Percentiles rank a stretch among this genome's conserved stretches.
Evolutionary conservation across 305 asterid species (phyloP).

Genomic region (Nicotiana rustica): DNA sequence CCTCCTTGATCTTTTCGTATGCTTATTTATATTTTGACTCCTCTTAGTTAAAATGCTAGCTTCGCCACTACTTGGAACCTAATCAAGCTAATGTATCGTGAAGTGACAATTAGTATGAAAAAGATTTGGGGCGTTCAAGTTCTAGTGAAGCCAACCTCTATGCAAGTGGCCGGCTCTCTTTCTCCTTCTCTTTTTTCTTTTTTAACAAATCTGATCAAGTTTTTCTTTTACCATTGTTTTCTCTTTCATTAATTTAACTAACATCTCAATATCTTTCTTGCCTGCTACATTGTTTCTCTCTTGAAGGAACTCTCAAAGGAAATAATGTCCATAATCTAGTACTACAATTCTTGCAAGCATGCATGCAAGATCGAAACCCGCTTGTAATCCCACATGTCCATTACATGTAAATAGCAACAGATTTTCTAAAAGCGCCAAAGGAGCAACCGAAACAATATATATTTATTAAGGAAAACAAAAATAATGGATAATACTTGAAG

Average conservation of each 20-base stretch:
- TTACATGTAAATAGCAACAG: slow-evolving; percentile 15
- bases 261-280: not conserved
- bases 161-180: not conserved
- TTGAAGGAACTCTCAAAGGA: not conserved
- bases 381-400: not conserved
- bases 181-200: not conserved
- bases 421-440: not conserved
- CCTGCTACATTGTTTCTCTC: too few species aligned
- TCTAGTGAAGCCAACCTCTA: not conserved
- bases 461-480: not conserved
- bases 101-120: not conserved
- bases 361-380: slow-evolving; percentile 15
- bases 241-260: slow-evolving; percentile 14
- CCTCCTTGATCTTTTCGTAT: too few species aligned
- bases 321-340: not conserved
- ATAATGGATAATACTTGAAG: not conserved
- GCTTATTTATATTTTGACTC: too few species aligned
- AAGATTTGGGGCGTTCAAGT: not conserved
- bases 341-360: slow-evolving; percentile 16
- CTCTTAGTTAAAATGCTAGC: too few species aligned
- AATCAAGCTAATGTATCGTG: not conserved
- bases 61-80: not conserved
- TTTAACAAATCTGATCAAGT: not conserved
- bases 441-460: not conserved
- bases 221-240: not conserved